phyloP scores from a whole-genome alignment of 2,329 filamentous ascomycete genomes.

The Diplocarpon mali region DNA sequence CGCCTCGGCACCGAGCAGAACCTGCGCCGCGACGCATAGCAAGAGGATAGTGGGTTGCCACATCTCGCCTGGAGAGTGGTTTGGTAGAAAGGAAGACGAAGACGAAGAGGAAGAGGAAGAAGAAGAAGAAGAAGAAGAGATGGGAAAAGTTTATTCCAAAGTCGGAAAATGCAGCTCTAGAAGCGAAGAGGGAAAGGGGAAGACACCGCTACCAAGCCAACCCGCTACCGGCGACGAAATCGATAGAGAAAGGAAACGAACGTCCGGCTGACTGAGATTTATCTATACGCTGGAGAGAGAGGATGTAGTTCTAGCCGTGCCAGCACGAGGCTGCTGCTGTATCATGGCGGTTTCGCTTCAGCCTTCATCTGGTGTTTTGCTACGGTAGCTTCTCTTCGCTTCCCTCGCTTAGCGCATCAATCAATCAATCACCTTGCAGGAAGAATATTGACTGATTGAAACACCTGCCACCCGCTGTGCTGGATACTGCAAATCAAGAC shows the following conservation, averaged over 20 bases:
- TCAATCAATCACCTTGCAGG: too few species aligned
- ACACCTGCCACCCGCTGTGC: too few species aligned
- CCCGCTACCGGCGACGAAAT: background rate
- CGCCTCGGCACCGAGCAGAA: slow-evolving; percentile 4
- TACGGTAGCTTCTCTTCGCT: background rate
- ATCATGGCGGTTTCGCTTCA: slow-evolving; percentile 1
- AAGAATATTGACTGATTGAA: too few species aligned
- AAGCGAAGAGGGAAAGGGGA: too few species aligned
- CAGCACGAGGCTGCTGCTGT: background rate
- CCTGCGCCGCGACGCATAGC: slow-evolving; percentile 10
- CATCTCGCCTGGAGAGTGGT: slow-evolving; percentile 12
- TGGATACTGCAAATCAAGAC: too few species aligned
- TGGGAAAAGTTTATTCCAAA: too few species aligned
- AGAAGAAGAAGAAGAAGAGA: background rate
- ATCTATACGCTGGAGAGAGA: too few species aligned
- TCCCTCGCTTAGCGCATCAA: background rate
- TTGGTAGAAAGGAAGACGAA: background rate
- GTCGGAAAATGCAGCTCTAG: too few species aligned
- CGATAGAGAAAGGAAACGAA: background rate
- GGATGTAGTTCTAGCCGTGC: background rate
- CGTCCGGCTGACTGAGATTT: too few species aligned
- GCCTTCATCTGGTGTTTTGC: slow-evolving; percentile 2
- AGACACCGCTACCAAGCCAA: too few species aligned
- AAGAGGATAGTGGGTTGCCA: slow-evolving; percentile 14
- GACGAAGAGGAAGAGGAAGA: background rate